Evolutionary conservation across 2,329 filamentous ascomycete genomes (phyloP).

Genomic region (Leptographium procerum): DNA sequence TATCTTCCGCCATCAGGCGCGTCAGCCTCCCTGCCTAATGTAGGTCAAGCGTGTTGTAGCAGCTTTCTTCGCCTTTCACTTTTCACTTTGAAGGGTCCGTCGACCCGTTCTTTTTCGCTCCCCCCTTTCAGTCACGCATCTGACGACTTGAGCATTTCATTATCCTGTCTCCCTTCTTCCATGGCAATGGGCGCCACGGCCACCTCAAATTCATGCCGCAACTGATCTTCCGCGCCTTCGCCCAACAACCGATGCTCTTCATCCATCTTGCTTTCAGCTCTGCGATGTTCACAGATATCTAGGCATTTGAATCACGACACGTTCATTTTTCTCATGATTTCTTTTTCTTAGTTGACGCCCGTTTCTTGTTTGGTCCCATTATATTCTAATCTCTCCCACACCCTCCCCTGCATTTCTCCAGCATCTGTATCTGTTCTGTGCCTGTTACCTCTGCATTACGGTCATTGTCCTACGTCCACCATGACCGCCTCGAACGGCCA

Average conservation of each 20-base stretch:
- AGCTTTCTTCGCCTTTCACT: not conserved
- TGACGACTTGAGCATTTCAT: not conserved
- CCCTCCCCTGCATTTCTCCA: not conserved
- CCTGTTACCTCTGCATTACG: not conserved
- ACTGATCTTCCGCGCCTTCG: not conserved
- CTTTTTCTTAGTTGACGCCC: not conserved
- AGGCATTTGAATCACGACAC: not conserved
- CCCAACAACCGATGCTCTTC: not conserved
- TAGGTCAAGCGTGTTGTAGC: not conserved
- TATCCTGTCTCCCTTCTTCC: not conserved
- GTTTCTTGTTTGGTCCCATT: not conserved
- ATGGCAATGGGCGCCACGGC: slow-evolving; percentile 4
- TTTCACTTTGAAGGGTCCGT: not conserved
- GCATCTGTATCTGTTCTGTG: not conserved
- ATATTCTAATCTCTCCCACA: not conserved
- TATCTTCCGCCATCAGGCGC: not conserved
- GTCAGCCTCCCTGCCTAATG: not conserved
- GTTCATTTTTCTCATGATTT: not conserved
- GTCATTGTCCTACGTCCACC: not conserved
- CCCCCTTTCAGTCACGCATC: not conserved
- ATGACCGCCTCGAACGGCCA: slow-evolving; percentile 14
- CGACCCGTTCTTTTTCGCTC: not conserved
- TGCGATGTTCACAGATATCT: not conserved
- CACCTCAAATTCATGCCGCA: not conserved
- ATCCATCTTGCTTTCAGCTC: not conserved